Base-by-base conservation (phyloP, 306 rosid species). In the Prinsepia uniflora region DNA sequence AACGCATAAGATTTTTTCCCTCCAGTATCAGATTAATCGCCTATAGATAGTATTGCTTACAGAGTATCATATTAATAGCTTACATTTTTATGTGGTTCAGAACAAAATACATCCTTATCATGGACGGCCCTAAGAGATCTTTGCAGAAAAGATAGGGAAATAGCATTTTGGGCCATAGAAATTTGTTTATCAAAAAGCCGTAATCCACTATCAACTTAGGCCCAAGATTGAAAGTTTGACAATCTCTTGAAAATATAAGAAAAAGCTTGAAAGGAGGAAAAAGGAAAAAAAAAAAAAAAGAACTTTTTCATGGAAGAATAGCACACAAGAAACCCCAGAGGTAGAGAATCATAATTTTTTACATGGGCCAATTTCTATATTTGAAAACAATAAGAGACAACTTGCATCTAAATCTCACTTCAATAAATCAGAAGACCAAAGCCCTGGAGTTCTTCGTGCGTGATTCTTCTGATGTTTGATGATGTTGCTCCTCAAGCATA, bases 401-500 rank as follows among this genome's bases (percentile, higher is more conserved):
- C 44, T 40, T 22, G 13, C 63, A 47, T 52, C 47, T 17, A 43
- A n/a, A 30, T 30, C 36, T 30, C 36, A 30, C 3, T 30, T 30
- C 36, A 30, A 30, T 30, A 30, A 30, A 30, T 30, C 36, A 30
- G 36, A 30, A 30, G 36, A 30, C 2, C 36, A 30, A 30, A 2
- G 36, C 36, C 36, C 36, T 30, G 36, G 36, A 2, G 36, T 2
- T 30, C 36, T 30, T 30, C 4, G 36, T 30, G 36, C 4, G 36
- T 30, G 36, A 30, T 30, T 30, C 36, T 81, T 82, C 84, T 63
- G 81, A 41, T 50, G 81, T 75, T 81, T 83, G 91, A 72, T 88
- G 56, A 34, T 69, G 87, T 71, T 83, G 88, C 79, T 80, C 89
- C 77, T 87, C 90, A 17, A 89, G 80, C 74, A 90, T 80, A 58